Percentiles rank a stretch among this genome's conserved stretches.
Conservation (phyloP, 1,139 yeast genomes). For the Debaryomycetaceae sp. region DNA sequence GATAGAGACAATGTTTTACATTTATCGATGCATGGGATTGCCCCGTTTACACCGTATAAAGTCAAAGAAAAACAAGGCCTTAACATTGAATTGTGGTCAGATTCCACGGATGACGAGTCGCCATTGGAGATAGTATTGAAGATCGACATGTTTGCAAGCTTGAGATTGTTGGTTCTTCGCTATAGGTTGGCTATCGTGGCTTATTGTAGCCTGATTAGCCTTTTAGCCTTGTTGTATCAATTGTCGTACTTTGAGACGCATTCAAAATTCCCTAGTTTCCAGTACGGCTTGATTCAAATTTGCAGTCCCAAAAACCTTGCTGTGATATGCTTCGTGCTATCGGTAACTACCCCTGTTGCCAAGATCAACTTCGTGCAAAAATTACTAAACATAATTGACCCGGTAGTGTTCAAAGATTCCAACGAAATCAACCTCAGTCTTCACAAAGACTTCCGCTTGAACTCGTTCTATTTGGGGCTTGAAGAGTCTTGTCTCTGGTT, state of each 20-base stretch:
- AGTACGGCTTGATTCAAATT: constrained; percentile 36
- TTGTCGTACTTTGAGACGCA: constrained; percentile 26
- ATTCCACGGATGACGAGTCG: constrained; percentile 13
- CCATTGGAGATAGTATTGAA: constrained; percentile 33
- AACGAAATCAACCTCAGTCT: constrained; percentile 30
- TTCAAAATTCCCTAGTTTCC: constrained; percentile 48
- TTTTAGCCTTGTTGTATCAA: constrained; percentile 46
- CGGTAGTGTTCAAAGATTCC: constrained; percentile 43
- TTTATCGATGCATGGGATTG: constrained; percentile 63
- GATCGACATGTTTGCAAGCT: constrained; percentile 41
- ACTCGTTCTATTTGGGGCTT: constrained; percentile 60
- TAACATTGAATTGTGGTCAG: constrained; percentile 47
- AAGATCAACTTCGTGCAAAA: constrained; percentile 16
- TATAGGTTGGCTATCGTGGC: constrained; percentile 63
- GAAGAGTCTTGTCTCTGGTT: constrained; percentile 56
- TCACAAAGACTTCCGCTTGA: constrained; percentile 21
- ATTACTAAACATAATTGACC: constrained; percentile 46
- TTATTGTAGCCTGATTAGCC: constrained; percentile 49
- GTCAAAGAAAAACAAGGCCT: constrained; percentile 21
- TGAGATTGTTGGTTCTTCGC: constrained; percentile 56
- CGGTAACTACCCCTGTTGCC: constrained; percentile 38
- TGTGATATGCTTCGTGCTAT: constrained; percentile 14
- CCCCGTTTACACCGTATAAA: constrained; percentile 70
- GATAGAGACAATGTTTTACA: constrained; percentile 22
- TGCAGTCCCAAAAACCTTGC: constrained; percentile 22